Evolutionary conservation across 1,284 basidiomycete genomes (phyloP).

Genomic region (Fomitopsis betulina): DNA sequence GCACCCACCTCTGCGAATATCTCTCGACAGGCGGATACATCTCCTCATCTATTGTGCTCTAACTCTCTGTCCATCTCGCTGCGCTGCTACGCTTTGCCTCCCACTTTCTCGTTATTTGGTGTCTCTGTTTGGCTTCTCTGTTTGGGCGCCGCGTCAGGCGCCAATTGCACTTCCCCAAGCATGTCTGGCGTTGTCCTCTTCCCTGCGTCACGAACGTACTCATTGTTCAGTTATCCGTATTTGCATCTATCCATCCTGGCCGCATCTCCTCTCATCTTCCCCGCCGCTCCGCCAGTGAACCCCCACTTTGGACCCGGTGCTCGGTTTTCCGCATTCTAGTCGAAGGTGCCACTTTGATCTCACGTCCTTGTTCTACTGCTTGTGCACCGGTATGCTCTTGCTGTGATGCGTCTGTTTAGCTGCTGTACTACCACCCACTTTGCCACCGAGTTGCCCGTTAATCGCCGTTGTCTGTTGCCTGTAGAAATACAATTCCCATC

Average conservation of each 20-base stretch:
- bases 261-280: not conserved
- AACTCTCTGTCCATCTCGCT: not conserved
- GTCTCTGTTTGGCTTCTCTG: not conserved
- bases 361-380: not conserved
- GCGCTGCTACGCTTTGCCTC: not conserved
- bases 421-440: not conserved
- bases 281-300: not conserved
- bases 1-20: too few relatives aligned
- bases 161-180: not conserved
- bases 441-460: not conserved
- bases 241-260: not conserved
- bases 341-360: not conserved
- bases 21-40: not conserved
- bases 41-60: not conserved
- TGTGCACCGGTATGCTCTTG: not conserved
- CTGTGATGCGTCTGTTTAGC: not conserved
- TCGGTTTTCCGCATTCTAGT: not conserved
- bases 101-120: not conserved
- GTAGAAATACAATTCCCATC: not conserved
- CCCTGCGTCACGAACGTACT: not conserved
- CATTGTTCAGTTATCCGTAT: not conserved
- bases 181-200: conserved; percentile 1
- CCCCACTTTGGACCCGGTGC: not conserved
- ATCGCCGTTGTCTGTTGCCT: conserved; percentile 1
- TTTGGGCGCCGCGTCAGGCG: not conserved